phyloP scores from a whole-genome alignment of 805 yeast genomes.

The Pichia californica region DNA sequence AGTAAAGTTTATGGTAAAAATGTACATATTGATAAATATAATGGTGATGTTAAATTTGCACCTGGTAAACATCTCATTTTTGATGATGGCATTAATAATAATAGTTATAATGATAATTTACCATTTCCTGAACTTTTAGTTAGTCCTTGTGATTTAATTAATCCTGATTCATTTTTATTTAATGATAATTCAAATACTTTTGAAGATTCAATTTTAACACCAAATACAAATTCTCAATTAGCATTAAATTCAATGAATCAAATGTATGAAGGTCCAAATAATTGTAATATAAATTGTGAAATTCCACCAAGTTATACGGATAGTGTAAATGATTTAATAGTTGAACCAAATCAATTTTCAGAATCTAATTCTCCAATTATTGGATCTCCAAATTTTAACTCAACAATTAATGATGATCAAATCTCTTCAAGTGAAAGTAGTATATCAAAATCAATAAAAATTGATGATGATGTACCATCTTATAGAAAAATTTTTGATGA shows the following conservation, averaged over 20 bases:
- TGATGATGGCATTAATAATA: background rate
- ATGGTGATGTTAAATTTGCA: background rate
- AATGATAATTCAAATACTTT: constrained; percentile 1
- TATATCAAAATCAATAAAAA: background rate
- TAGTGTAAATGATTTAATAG: constrained; percentile 16
- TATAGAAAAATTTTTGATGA: constrained; percentile 25
- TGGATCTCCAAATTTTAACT: background rate
- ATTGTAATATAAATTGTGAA: constrained; percentile 12
- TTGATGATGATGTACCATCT: constrained; percentile 19
- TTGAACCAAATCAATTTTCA: constrained; percentile 13
- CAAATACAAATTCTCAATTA: background rate
- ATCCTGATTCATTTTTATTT: constrained; percentile 13
- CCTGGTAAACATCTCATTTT: background rate
- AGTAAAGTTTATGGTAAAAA: constrained; percentile 20
- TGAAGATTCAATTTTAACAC: background rate
- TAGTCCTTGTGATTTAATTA: constrained; percentile 1
- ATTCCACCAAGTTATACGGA: constrained; percentile 23
- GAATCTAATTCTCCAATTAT: background rate
- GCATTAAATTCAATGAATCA: background rate
- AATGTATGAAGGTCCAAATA: constrained; percentile 14
- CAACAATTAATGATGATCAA: background rate
- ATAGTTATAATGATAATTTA: background rate
- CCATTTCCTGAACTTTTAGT: constrained; percentile 5
- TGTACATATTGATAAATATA: constrained; percentile 18
- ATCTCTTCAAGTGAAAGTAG: background rate